Evolutionary conservation across 1,284 basidiomycete genomes (phyloP), one percentile per base, ranked within the genome.

Genomic region (Cystobasidium sp.): DNA sequence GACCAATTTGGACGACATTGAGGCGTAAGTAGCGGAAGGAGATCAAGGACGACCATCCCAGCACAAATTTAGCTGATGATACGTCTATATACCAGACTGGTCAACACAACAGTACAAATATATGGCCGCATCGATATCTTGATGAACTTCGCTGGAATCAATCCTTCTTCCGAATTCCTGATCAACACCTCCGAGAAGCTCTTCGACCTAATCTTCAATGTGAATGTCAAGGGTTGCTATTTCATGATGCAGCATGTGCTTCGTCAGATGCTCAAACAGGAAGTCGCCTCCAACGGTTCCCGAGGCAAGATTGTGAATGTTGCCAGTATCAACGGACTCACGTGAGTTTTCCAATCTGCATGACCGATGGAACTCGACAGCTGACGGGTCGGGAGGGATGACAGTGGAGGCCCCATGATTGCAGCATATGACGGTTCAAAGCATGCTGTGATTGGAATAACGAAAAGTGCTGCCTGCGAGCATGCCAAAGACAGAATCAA

Each of bases 191-290:
- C 68, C 5, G 68, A 69, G 31, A 58, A 69, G 46, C 55, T 69
- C 4, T 69, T 58, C 58, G 68, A 69, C 43, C 20, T 69, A 24
- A 61, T 69, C 53, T 69, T 61, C 58, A 51, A 37, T 18, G 56
- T 69, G 51, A 69, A 69, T 24, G 68, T 69, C n/a, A 69, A 69
- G 31, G 68, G 68, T 14, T 69, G 68, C 55, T 69, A 56, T 53
- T 69, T 69, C 37, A 55, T 69, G 20, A 58, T 69, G 68, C 68
- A 69, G 47, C 68, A 69, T 20, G 56, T 56, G 0, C 59, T 72
- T n/a, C 55, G 68, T 24, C 68, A 69, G 44, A 69, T 69, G 68
- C 20, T 51, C 55, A 58, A 58, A 39, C 69, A 72, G 20, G 69
- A 72, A 24, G 47, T 65, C 1, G 59, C 31, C 16, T 18, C 56